Evolutionary conservation across 371 early-diverging fungal species (phyloP).

Genomic region (Parasitella parasitica): DNA sequence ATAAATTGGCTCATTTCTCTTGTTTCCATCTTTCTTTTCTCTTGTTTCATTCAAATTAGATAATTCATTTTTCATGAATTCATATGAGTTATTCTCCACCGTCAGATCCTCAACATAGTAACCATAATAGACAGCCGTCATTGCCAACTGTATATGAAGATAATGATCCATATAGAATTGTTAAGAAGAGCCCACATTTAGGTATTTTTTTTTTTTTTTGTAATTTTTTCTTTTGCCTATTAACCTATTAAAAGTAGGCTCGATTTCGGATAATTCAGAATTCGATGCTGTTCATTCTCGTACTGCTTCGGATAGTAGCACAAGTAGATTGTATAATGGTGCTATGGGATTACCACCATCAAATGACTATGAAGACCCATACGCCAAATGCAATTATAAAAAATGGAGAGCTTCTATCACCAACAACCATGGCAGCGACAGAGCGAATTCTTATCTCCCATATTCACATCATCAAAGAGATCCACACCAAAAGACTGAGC

Average conservation of each 20-base stretch:
- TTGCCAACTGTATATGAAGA: constrained; percentile 25
- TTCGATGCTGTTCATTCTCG: constrained; percentile 34
- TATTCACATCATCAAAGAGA: constrained; percentile 46
- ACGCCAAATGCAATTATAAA: constrained; percentile 18
- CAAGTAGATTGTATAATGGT: constrained; percentile 25
- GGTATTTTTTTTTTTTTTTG: constrained; percentile 2
- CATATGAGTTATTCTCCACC: constrained; percentile 8
- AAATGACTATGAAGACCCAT: constrained; percentile 35
- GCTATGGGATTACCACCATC: neutral
- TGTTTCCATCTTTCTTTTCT: neutral
- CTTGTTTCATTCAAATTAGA: neutral
- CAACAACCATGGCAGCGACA: neutral
- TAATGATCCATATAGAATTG: constrained; percentile 26
- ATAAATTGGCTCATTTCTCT: neutral
- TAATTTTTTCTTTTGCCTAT: constrained; percentile 1
- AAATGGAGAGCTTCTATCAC: neutral
- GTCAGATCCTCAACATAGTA: neutral
- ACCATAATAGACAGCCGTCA: constrained; percentile 7
- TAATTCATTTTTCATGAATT: neutral
- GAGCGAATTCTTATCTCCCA: constrained; percentile 49
- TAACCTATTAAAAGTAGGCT: constrained; percentile 8
- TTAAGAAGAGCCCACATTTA: constrained; percentile 13
- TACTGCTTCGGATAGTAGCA: constrained; percentile 46
- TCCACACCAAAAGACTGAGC: constrained; percentile 23
- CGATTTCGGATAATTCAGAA: constrained; percentile 21